Evolutionary conservation across 805 yeast genomes (phyloP).

Genomic region (Saccharomycopsis malanga): DNA sequence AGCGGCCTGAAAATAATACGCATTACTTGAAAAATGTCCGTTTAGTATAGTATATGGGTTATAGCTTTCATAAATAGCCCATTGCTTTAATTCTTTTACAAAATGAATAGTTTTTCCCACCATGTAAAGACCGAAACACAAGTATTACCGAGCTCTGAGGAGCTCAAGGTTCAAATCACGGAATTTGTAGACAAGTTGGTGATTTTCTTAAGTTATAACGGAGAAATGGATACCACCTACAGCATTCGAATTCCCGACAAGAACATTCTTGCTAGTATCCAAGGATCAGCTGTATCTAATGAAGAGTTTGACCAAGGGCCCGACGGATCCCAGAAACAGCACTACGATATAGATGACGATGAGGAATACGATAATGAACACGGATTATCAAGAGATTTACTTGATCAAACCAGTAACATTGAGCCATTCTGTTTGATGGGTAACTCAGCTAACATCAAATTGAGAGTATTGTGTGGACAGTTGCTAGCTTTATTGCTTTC

Average conservation of each 20-base stretch:
- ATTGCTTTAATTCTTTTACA: too few relatives aligned
- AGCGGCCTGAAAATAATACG: too few relatives aligned
- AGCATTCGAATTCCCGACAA: slow-evolving; percentile 28
- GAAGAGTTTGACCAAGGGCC: neutral
- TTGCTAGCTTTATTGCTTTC: slow-evolving; percentile 26
- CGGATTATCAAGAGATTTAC: slow-evolving; percentile 25
- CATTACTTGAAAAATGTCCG: too few relatives aligned
- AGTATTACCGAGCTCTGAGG: neutral
- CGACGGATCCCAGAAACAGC: neutral
- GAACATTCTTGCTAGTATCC: slow-evolving; percentile 12
- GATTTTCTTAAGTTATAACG: slow-evolving; percentile 35
- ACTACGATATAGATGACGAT: slow-evolving; percentile 13
- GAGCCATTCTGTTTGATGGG: slow-evolving; percentile 44
- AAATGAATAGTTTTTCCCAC: neutral
- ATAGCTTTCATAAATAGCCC: too few relatives aligned
- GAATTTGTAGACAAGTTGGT: slow-evolving; percentile 35
- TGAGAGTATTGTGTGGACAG: slow-evolving; percentile 43
- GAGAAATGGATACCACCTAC: slow-evolving; percentile 45
- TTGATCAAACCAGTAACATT: slow-evolving; percentile 28
- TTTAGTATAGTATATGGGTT: too few relatives aligned
- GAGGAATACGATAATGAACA: slow-evolving; percentile 23
- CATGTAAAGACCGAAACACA: neutral
- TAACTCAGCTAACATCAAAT: slow-evolving; percentile 38
- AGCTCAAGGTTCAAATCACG: slow-evolving; percentile 22
- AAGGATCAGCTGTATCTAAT: slow-evolving; percentile 19